Percentiles rank a stretch among this genome's conserved stretches.
Conservation (phyloP, 108 stramenopile genomes). For the Conticribra guillardii region DNA sequence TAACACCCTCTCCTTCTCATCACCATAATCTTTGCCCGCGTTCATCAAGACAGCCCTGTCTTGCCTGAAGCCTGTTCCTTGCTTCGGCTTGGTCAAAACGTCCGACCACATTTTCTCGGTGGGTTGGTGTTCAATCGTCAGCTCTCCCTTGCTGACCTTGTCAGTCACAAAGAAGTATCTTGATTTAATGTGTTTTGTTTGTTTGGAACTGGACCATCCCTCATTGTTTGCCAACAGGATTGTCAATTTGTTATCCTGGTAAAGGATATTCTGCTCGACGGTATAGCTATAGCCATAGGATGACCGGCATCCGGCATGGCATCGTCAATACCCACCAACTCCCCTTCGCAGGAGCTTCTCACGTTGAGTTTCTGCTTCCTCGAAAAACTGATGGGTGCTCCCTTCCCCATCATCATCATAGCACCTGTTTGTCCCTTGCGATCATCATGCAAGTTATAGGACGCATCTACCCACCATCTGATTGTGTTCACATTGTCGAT, state of each 20-base stretch:
- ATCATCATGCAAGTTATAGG: not conserved
- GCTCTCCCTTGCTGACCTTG: not conserved
- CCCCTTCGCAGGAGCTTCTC: not conserved
- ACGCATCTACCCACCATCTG: not conserved
- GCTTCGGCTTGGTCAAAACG: constrained; percentile 13
- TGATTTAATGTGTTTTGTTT: constrained; percentile 16
- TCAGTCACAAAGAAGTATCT: constrained; percentile 15
- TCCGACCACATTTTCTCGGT: constrained; percentile 11
- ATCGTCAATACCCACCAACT: not conserved
- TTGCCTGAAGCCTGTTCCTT: constrained; percentile 5
- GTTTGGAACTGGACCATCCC: not conserved
- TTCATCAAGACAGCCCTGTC: constrained; percentile 5
- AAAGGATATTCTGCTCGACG: constrained; percentile 5
- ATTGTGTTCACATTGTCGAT: not conserved
- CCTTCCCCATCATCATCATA: not conserved
- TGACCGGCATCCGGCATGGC: not conserved
- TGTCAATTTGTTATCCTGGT: constrained; percentile 16
- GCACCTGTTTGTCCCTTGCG: constrained; percentile 3
- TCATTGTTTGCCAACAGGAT: constrained; percentile 12
- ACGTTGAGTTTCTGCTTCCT: not conserved
- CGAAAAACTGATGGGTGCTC: not conserved
- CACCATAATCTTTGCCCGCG: too few species aligned
- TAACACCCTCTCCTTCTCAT: too few species aligned
- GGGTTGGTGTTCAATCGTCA: not conserved
- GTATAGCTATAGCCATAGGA: not conserved